These are phyloP conservation scores for Ustilago nuda DNA, from an alignment of 1,284 basidiomycete species.

Conservation along the genomic window DNA sequence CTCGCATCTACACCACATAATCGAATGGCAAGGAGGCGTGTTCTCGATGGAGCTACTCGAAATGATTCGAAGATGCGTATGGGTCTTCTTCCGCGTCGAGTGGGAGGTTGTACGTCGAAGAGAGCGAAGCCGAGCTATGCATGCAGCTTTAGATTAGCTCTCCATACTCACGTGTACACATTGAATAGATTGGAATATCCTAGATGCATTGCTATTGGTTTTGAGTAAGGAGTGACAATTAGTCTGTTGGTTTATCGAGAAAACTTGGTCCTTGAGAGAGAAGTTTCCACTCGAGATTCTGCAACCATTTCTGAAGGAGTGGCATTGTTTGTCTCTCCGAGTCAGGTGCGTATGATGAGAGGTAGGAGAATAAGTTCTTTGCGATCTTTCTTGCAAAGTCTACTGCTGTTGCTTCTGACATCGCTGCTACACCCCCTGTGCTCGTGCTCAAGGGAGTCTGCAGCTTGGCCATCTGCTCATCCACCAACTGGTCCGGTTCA, in stretches of 20 bases:
- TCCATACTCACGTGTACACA: neutral
- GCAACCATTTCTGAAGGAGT: slow-evolving; percentile 66
- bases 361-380: slow-evolving; percentile 63
- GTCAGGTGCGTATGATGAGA: slow-evolving; percentile 66
- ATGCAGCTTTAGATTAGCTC: slow-evolving; percentile 30
- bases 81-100: slow-evolving; percentile 95
- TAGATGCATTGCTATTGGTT: too few relatives aligned
- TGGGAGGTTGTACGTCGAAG: slow-evolving; percentile 58
- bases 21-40: slow-evolving; percentile 84
- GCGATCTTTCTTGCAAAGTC: slow-evolving; percentile 62
- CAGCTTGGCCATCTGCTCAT: slow-evolving; percentile 52
- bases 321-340: slow-evolving; percentile 66
- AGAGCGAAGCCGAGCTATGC: slow-evolving; percentile 6
- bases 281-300: slow-evolving; percentile 66
- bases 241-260: slow-evolving; percentile 50
- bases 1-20: slow-evolving; percentile 84
- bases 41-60: slow-evolving; percentile 93
- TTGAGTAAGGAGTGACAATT: neutral
- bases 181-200: neutral
- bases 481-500: slow-evolving; percentile 59
- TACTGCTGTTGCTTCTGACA: slow-evolving; percentile 23
- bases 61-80: slow-evolving; percentile 89
- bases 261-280: slow-evolving; percentile 58
- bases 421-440: neutral
- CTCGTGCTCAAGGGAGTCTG: neutral